Base-by-base conservation (phyloP, 371 early-diverging fungal genomes). In the Enterocytospora artemiae region DNA sequence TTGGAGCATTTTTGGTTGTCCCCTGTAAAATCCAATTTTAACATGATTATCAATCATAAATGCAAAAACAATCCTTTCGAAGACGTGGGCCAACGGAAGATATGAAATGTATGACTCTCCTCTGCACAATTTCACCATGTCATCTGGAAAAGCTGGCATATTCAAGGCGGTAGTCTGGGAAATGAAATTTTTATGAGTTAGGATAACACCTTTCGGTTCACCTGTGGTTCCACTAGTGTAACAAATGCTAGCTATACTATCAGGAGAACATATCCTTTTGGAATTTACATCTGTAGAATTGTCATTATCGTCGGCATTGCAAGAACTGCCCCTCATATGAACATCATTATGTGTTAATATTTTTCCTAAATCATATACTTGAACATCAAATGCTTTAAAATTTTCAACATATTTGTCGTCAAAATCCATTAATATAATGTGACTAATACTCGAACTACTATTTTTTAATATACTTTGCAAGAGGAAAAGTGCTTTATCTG, bases 151-250 rank as follows among this genome's bases (percentile, higher is more conserved):
- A 14, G 22, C 53, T 2, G 53, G 12, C 4, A 52, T 52, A 30
- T 2, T 30, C 24, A 55, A 54, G 1, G 62, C 87, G 25, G 90
- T 89, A 12, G 93, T 89, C 70, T 89, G 90, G 24, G 87, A 83
- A 83, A 91, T 82, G 67, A 94, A 78, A 69, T 85, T 85, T 39
- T 74, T 68, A 60, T 80, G 72, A 27, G 62, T 76, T 30, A 70
- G 58, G 45, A 75, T 74, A 39, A 73, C 76, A 25, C 84, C 83
- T 72, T 84, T 87, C 27, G 91, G 91, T 56, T 78, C 81, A 33
- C 94, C 90, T 84, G 36, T 87, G 0, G 88, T 86, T 45, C 91
- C 93, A 74, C 87, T 86, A 2, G 98, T 95, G 77, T 92, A 97
- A 82, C 90, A 93, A 68, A 95, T 88, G 12, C 91, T 91, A 31